phyloP scores from a whole-genome alignment of 192 early-diverging fungal species.

The Borealophlyctis nickersoniae region DNA sequence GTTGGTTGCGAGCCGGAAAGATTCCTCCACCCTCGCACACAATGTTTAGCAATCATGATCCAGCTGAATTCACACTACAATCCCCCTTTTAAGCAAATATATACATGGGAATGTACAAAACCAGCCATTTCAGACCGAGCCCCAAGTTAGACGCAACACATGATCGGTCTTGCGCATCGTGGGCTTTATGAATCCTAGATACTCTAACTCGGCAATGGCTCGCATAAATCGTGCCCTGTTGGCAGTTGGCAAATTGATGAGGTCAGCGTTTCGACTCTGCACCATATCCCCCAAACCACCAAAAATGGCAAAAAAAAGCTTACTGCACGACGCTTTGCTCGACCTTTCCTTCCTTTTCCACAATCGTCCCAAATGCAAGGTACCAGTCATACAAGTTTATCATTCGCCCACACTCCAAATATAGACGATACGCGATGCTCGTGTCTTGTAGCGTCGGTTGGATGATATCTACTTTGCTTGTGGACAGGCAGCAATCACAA shows the following conservation, averaged over 20 bases:
- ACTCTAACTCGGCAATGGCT: slow-evolving; percentile 81
- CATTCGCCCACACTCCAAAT: slow-evolving; percentile 87
- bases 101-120: not conserved
- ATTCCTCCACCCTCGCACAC: slow-evolving; percentile 4
- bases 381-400: slow-evolving; percentile 96
- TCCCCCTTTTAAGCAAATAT: not conserved
- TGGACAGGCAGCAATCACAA: slow-evolving; percentile 71
- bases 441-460: slow-evolving; percentile 74
- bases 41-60: slow-evolving; percentile 1
- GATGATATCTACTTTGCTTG: slow-evolving; percentile 34
- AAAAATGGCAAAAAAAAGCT: too few species aligned
- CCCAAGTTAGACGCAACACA: slow-evolving; percentile 76
- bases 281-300: too few species aligned
- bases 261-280: too few species aligned
- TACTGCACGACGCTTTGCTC: not conserved
- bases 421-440: slow-evolving; percentile 84
- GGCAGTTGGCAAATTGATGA: not conserved
- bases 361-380: slow-evolving; percentile 74
- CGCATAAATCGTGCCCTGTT: slow-evolving; percentile 78
- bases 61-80: slow-evolving; percentile 5
- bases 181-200: slow-evolving; percentile 84
- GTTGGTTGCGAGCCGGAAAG: slow-evolving; percentile 7
- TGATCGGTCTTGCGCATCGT: slow-evolving; percentile 93
- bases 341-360: slow-evolving; percentile 55
- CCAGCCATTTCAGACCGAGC: not conserved